These are phyloP conservation scores for Teunomyces atbi DNA, from an alignment of 805 yeast genomes.

Conservation along the genomic window DNA sequence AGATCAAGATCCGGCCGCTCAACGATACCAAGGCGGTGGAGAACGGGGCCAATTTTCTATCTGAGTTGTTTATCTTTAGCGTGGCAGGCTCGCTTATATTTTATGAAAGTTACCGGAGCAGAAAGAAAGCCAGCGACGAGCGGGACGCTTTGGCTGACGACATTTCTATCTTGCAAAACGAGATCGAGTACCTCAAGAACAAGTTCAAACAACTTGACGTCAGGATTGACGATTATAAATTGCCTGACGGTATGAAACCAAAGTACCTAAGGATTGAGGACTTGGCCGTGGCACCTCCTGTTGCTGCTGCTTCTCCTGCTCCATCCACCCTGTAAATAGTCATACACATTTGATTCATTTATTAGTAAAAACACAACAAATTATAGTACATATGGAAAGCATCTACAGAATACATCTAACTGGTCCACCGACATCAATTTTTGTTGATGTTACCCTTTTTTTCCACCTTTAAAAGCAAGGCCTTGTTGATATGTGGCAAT, in stretches of 20 bases:
- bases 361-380: conserved; percentile 18
- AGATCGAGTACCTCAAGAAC: conserved; percentile 55
- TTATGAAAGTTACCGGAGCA: conserved; percentile 67
- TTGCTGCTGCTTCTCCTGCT: too few species aligned
- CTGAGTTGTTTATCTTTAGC: conserved; percentile 73
- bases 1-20: conserved; percentile 65
- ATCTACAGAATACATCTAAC: background rate
- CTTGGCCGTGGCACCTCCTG: conserved; percentile 33
- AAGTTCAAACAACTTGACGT: conserved; percentile 44
- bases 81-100: conserved; percentile 78
- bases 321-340: too few species aligned
- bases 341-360: too few species aligned
- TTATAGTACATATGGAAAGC: background rate
- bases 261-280: conserved; percentile 41
- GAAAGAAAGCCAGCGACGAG: conserved; percentile 60
- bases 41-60: conserved; percentile 73
- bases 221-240: conserved; percentile 48
- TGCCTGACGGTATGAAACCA: conserved; percentile 49
- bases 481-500: conserved; percentile 34
- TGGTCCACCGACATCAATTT: conserved; percentile 9
- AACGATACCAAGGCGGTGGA: conserved; percentile 82
- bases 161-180: conserved; percentile 65
- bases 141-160: conserved; percentile 72
- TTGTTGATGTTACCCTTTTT: conserved; percentile 18
- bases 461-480: conserved; percentile 32